Conservation (phyloP, 2,329 filamentous ascomycete species). For the Diplodia intermedia region DNA sequence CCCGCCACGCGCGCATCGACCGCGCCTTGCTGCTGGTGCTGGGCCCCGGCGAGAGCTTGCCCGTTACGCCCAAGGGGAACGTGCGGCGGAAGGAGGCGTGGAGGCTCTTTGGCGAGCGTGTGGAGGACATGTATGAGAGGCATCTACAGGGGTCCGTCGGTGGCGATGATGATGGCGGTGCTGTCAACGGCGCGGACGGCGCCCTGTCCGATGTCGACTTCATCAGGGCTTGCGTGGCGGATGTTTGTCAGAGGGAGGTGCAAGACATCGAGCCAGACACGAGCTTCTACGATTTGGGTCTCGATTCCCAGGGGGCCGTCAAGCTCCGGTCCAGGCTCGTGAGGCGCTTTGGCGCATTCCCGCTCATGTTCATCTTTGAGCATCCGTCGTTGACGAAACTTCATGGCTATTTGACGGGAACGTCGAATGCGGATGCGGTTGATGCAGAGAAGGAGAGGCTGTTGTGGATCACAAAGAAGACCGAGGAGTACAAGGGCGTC, state of each 20-base stretch:
- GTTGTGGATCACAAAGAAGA: not conserved
- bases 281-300: slow-evolving; percentile 32
- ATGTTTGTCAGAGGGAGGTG: not conserved
- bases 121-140: slow-evolving; percentile 34
- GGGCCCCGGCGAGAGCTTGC: slow-evolving; percentile 37
- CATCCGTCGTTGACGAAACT: slow-evolving; percentile 40
- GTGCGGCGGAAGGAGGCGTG: slow-evolving; percentile 43
- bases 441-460: not conserved
- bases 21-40: slow-evolving; percentile 41
- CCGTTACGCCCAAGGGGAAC: slow-evolving; percentile 45
- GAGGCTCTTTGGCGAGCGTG: slow-evolving; percentile 37
- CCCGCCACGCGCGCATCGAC: slow-evolving; percentile 37
- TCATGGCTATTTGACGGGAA: not conserved
- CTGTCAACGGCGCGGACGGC: not conserved
- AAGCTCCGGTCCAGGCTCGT: slow-evolving; percentile 38
- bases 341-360: slow-evolving; percentile 38
- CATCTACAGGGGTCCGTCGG: not conserved
- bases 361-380: slow-evolving; percentile 41
- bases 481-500: not conserved
- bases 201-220: not conserved
- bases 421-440: not conserved
- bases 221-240: not conserved
- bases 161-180: not conserved
- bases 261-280: not conserved
- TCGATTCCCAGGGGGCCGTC: slow-evolving; percentile 36